Evolutionary conservation across 768 basidiomycete genomes (phyloP).

Genomic region (Tylopilus subfusipes): DNA sequence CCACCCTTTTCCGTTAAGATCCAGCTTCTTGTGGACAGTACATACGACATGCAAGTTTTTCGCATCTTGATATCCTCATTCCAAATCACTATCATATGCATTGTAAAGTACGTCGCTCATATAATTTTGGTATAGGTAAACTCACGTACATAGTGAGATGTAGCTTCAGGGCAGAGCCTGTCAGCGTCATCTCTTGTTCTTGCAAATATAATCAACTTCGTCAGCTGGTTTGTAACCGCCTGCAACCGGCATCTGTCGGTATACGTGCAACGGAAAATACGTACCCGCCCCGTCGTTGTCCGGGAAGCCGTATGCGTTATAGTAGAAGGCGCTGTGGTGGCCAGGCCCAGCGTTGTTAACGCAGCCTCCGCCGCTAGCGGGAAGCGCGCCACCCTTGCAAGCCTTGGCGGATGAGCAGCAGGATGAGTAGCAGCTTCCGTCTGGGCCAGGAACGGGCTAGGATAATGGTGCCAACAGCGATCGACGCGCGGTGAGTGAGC

Average conservation of each 20-base stretch:
- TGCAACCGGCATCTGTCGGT: neutral
- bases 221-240: slow-evolving; percentile 14
- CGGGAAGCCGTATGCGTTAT: slow-evolving; percentile 16
- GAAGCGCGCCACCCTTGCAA: neutral
- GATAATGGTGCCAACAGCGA: neutral
- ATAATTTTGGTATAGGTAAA: neutral
- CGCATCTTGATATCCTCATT: neutral
- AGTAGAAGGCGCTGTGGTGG: neutral
- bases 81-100: too few species aligned
- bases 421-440: neutral
- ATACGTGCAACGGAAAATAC: slow-evolving; percentile 2
- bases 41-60: neutral
- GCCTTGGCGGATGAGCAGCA: neutral
- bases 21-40: neutral
- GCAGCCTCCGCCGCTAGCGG: neutral
- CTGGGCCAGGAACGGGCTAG: slow-evolving; percentile 12
- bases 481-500: neutral
- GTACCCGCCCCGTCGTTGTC: slow-evolving; percentile 21
- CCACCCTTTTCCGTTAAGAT: too few species aligned
- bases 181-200: slow-evolving; percentile 18
- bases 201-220: slow-evolving; percentile 20
- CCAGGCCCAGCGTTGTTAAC: neutral
- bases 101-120: neutral
- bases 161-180: slow-evolving; percentile 19
- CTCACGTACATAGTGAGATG: slow-evolving; percentile 15